Percentiles rank a stretch among this genome's conserved stretches.
Evolutionary conservation across 2,329 filamentous ascomycete genomes (phyloP).

Genomic region (Colletotrichum noveboracense): DNA sequence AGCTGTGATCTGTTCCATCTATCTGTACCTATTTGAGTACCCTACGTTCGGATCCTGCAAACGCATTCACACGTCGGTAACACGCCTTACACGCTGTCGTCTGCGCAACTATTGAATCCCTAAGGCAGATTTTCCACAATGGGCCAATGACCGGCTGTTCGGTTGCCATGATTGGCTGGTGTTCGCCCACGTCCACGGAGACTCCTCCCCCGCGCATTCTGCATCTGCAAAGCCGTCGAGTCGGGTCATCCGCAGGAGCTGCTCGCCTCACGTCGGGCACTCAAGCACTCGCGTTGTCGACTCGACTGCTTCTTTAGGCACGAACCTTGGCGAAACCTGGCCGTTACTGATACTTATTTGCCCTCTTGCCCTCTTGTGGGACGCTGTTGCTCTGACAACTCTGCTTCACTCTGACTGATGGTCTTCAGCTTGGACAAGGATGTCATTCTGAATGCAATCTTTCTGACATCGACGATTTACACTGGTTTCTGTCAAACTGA

Average conservation of each 20-base stretch:
- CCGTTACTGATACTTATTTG: background rate
- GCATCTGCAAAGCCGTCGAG: background rate
- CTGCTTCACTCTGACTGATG: background rate
- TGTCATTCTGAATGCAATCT: background rate
- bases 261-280: constrained; percentile 10
- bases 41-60: background rate
- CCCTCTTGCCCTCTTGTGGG: background rate
- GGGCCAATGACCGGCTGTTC: background rate
- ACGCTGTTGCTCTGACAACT: background rate
- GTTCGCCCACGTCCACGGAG: constrained; percentile 10
- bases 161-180: constrained; percentile 1
- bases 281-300: background rate
- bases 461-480: background rate
- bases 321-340: background rate
- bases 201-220: background rate
- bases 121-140: background rate
- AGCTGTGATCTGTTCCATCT: background rate
- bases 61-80: background rate
- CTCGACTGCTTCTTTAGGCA: background rate
- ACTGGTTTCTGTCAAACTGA: background rate
- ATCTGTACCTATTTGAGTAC: background rate
- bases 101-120: background rate
- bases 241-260: background rate
- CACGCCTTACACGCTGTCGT: background rate
- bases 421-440: background rate